A percentile compares a stretch with the other conserved stretches of the same genome.
Evolutionary conservation across 1,284 basidiomycete species (phyloP).

Genomic region (Tremellales sp.): DNA sequence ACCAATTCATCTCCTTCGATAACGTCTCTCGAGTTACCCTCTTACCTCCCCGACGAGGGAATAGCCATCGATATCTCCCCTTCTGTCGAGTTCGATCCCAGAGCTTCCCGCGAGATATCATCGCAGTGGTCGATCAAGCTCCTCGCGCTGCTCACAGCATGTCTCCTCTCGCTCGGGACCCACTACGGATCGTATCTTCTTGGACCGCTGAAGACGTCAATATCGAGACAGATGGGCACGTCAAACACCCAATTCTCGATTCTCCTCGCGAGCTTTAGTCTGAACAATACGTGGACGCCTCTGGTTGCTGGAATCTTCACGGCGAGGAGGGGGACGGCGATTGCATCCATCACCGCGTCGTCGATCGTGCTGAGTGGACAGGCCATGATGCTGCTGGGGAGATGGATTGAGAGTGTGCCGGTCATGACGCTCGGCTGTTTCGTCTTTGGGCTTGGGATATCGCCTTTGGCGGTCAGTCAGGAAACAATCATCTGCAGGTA

Average conservation of each 20-base stretch:
- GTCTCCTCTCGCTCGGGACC: constrained; percentile 4
- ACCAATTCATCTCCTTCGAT: no score
- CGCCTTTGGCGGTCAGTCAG: constrained; percentile 2
- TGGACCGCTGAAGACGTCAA: constrained; percentile 1
- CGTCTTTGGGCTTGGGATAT: constrained; percentile 2
- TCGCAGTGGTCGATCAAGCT: not conserved
- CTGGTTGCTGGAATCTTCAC: constrained; percentile 4
- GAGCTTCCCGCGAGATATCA: not conserved
- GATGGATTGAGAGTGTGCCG: not conserved
- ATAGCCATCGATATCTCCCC: not conserved
- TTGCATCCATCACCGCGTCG: constrained; percentile 1
- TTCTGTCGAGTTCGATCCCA: not conserved
- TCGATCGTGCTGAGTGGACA: constrained; percentile 1
- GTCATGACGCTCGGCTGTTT: constrained; percentile 4
- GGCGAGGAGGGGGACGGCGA: constrained; percentile 1
- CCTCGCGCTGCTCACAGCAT: constrained; percentile 2
- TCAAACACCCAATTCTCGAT: constrained; percentile 3
- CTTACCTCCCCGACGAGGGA: not conserved
- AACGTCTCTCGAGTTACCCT: not conserved
- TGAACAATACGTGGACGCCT: constrained; percentile 4
- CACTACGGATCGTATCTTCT: constrained; percentile 5
- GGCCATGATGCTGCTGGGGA: not conserved
- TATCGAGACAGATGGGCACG: not conserved
- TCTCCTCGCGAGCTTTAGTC: constrained; percentile 1
- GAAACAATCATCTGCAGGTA: constrained; percentile 61